phyloP scores from a whole-genome alignment of 2,329 filamentous ascomycete species.

The Magnaporthiopsis rhizophila region DNA sequence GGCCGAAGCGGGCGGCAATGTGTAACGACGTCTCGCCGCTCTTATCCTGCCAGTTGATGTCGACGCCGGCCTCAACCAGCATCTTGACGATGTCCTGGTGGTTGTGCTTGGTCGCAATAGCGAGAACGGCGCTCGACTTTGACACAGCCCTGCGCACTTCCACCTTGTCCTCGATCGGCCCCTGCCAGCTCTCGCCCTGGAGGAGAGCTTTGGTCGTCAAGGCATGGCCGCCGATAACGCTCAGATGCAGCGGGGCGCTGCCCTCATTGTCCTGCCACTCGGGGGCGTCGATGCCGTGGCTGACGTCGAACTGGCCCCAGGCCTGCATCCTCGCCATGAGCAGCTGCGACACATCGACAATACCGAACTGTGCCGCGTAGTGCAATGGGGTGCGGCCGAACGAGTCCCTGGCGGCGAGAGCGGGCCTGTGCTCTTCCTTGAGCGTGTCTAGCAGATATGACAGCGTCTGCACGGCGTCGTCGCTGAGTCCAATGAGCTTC shows the following conservation, averaged over 20 bases:
- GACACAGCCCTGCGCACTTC: conserved; percentile 61
- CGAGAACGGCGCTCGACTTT: conserved; percentile 80
- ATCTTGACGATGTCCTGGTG: conserved; percentile 78
- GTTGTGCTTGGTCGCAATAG: conserved; percentile 81
- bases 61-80: conserved; percentile 80
- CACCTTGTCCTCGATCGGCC: conserved; percentile 51
- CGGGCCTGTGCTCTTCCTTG: conserved; percentile 55
- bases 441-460: conserved; percentile 59
- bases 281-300: conserved; percentile 75
- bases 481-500: conserved; percentile 56
- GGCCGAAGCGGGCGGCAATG: conserved; percentile 81
- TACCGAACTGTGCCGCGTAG: conserved; percentile 91
- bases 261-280: conserved; percentile 92
- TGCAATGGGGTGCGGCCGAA: conserved; percentile 82
- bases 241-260: conserved; percentile 82
- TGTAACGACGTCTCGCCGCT: conserved; percentile 88
- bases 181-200: conserved; percentile 70
- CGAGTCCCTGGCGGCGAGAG: conserved; percentile 62
- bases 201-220: conserved; percentile 77
- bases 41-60: conserved; percentile 89
- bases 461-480: conserved; percentile 67
- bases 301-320: conserved; percentile 80
- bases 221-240: conserved; percentile 84
- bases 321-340: conserved; percentile 83
- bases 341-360: conserved; percentile 81